Percentiles rank a stretch among this genome's conserved stretches.
These are phyloP conservation scores for Hypoxylon lienhwacheense DNA, from an alignment of 495 filamentous ascomycete species.

Conservation along the genomic window DNA sequence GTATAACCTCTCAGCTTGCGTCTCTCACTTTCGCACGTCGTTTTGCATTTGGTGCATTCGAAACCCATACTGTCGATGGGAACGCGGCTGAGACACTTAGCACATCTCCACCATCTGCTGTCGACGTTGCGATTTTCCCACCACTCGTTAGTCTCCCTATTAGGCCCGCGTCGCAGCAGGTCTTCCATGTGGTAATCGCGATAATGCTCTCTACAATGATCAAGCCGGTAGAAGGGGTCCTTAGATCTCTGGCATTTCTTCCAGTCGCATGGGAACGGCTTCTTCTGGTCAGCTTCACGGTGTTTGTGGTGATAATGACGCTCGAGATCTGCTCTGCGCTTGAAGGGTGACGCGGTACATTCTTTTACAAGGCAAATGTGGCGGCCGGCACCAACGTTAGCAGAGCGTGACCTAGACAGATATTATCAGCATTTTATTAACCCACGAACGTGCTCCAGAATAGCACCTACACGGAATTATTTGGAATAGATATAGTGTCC, in stretches of 20 bases:
- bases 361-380: conserved; percentile 35
- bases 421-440: conserved; percentile 8
- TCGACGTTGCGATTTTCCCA: conserved; percentile 38
- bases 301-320: conserved; percentile 50
- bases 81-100: conserved; percentile 47
- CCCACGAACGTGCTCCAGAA: neutral
- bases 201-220: conserved; percentile 55
- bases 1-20: conserved; percentile 29
- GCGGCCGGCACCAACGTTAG: conserved; percentile 7
- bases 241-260: conserved; percentile 42
- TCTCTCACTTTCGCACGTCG: conserved; percentile 43
- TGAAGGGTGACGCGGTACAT: conserved; percentile 44
- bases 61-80: conserved; percentile 39
- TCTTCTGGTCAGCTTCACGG: conserved; percentile 38
- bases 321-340: conserved; percentile 51
- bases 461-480: conserved; percentile 20
- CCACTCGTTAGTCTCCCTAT: conserved; percentile 22
- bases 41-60: conserved; percentile 46
- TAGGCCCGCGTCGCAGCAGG: conserved; percentile 40
- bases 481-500: neutral
- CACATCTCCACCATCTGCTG: conserved; percentile 54
- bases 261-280: conserved; percentile 48
- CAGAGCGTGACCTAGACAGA: conserved; percentile 16
- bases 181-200: conserved; percentile 55
- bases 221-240: conserved; percentile 45